A percentile compares a stretch with the other conserved stretches of the same genome.
Evolutionary conservation across 2,329 filamentous ascomycete species (phyloP).

Genomic region (Pseudogymnoascus sp.): DNA sequence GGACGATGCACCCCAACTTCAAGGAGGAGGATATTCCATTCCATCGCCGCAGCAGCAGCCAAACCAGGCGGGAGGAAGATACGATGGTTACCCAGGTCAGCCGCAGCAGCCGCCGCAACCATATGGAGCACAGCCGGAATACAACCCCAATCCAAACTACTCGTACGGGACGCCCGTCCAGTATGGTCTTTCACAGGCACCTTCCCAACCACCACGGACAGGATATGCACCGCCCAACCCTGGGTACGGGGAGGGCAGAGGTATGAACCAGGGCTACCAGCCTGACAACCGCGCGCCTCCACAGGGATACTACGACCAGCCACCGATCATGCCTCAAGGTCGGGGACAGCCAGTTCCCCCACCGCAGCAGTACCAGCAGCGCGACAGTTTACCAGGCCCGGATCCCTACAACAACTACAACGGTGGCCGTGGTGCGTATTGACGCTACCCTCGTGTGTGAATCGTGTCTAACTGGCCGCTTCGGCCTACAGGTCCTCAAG

Average conservation of each 20-base stretch:
- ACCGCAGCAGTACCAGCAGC: background rate
- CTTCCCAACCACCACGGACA: background rate
- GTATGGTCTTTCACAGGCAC: background rate
- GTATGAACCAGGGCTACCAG: background rate
- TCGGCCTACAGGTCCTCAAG: background rate
- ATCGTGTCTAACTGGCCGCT: slow-evolving; percentile 3
- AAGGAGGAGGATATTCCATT: slow-evolving; percentile 17
- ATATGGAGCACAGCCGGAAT: background rate
- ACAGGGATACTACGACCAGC: background rate
- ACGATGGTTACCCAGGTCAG: background rate
- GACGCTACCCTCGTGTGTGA: background rate
- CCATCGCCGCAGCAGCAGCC: slow-evolving; percentile 18
- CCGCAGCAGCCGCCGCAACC: background rate
- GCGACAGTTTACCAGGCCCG: slow-evolving; percentile 1
- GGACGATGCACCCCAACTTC: slow-evolving; percentile 16
- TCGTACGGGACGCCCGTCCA: background rate
- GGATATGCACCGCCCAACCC: background rate
- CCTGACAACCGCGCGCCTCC: background rate
- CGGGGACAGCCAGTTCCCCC: background rate
- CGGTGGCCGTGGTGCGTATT: slow-evolving; percentile 1
- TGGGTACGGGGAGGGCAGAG: background rate
- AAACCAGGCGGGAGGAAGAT: background rate
- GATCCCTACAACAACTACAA: slow-evolving; percentile 1
- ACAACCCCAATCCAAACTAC: background rate
- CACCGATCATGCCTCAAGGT: background rate